Evolutionary conservation across 352 stramenopile species (phyloP).

Genomic region (Blastocystis sp.): DNA sequence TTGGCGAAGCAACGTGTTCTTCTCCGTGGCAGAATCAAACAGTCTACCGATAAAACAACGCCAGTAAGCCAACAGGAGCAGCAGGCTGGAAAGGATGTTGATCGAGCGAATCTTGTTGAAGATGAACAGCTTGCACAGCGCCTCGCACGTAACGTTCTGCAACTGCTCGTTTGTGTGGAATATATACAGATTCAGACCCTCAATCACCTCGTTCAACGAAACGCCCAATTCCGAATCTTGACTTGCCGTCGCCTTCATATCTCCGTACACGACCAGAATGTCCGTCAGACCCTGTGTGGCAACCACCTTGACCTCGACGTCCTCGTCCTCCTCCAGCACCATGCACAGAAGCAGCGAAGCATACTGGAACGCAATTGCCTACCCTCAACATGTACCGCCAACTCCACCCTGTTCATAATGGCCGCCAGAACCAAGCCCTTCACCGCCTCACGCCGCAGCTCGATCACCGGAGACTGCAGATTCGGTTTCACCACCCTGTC

Average conservation of each 20-base stretch:
- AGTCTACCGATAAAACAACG: not conserved
- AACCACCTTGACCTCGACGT: not conserved
- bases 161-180: slow-evolving; percentile 23
- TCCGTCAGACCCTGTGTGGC: slow-evolving; percentile 19
- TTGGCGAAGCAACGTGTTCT: slow-evolving; percentile 8
- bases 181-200: not conserved
- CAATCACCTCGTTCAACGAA: slow-evolving; percentile 19
- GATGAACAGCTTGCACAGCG: slow-evolving; percentile 16
- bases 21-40: slow-evolving; percentile 35
- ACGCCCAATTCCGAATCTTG: slow-evolving; percentile 40
- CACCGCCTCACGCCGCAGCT: slow-evolving; percentile 15
- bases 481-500: slow-evolving; percentile 24
- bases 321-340: slow-evolving; percentile 34
- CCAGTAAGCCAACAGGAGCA: not conserved
- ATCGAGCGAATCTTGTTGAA: slow-evolving; percentile 51
- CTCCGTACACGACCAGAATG: slow-evolving; percentile 6
- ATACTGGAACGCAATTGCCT: slow-evolving; percentile 39
- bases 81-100: slow-evolving; percentile 6
- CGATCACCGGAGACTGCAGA: not conserved
- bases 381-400: not conserved
- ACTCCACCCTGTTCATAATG: slow-evolving; percentile 37
- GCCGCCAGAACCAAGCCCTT: not conserved
- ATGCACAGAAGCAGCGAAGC: slow-evolving; percentile 35
- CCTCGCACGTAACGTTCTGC: not conserved
- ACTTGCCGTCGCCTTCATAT: not conserved